Percentiles rank a stretch among this genome's conserved stretches.
phyloP scores from a whole-genome alignment of 208 protist genomes.

The Leishmania aethiopica region DNA sequence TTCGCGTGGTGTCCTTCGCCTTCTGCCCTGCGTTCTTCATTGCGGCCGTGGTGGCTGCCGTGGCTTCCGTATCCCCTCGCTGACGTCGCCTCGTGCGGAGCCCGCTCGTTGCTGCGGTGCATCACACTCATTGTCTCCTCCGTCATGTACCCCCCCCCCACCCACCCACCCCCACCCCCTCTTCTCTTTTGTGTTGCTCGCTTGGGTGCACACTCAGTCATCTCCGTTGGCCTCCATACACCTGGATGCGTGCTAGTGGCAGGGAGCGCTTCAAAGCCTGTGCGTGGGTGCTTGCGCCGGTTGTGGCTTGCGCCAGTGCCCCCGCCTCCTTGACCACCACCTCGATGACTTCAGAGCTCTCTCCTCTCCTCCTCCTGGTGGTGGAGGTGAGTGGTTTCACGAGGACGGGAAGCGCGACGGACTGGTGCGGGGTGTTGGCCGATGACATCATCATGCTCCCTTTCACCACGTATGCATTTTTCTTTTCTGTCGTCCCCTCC shows the following conservation, averaged over 20 bases:
- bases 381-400: neutral
- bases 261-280: neutral
- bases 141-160: too few species aligned
- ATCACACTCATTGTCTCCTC: too few species aligned
- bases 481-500: neutral
- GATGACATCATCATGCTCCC: neutral
- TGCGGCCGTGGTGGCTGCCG: too few species aligned
- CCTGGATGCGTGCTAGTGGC: neutral
- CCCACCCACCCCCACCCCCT: too few species aligned
- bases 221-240: neutral
- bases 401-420: neutral
- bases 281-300: too few species aligned
- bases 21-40: too few species aligned
- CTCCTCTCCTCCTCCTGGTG: neutral
- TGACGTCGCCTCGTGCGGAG: too few species aligned
- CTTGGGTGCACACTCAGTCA: neutral
- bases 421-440: neutral
- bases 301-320: neutral
- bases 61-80: too few species aligned
- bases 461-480: neutral
- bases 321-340: neutral
- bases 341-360: neutral
- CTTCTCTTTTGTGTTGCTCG: neutral
- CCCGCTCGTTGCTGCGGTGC: too few species aligned
- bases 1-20: too few species aligned